Conservation (phyloP, 2,329 filamentous ascomycete species). For the Pseudogymnoascus sp. region DNA sequence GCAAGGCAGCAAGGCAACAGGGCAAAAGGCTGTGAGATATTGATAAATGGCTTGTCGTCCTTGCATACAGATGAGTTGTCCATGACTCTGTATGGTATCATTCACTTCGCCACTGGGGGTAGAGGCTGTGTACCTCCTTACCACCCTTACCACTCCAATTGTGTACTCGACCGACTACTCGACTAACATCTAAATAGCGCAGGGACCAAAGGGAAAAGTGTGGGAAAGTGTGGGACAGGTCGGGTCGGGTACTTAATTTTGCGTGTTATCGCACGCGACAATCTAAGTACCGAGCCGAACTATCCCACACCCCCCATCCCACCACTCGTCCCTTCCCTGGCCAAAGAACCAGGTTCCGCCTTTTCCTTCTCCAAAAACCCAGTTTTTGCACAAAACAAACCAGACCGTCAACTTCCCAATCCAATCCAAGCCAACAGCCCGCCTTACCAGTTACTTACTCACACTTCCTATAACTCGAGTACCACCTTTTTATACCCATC, state of each 20-base stretch:
- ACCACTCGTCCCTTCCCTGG: too few relatives aligned
- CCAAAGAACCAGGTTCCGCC: not conserved
- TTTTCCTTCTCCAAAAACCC: not conserved
- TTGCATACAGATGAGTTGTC: not conserved
- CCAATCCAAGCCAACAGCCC: not conserved
- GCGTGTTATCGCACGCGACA: not conserved
- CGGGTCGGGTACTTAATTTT: not conserved
- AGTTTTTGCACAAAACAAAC: not conserved
- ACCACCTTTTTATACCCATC: not conserved
- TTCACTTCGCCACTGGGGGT: not conserved
- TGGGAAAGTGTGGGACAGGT: constrained; percentile 1
- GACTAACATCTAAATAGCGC: not conserved
- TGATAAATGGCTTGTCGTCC: not conserved
- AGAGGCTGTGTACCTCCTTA: not conserved
- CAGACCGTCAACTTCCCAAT: not conserved
- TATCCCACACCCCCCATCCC: not conserved
- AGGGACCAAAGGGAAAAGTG: not conserved
- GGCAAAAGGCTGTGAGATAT: not conserved
- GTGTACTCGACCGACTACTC: not conserved
- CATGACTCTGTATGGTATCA: constrained; percentile 4
- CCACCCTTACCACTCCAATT: not conserved
- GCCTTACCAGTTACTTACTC: not conserved
- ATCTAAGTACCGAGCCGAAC: not conserved
- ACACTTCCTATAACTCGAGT: not conserved
- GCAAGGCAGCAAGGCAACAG: constrained; percentile 3